Evolutionary conservation across 2,329 filamentous ascomycete genomes (phyloP), one percentile per base, ranked within the genome.

Genomic region (Diplocarpon mali): DNA sequence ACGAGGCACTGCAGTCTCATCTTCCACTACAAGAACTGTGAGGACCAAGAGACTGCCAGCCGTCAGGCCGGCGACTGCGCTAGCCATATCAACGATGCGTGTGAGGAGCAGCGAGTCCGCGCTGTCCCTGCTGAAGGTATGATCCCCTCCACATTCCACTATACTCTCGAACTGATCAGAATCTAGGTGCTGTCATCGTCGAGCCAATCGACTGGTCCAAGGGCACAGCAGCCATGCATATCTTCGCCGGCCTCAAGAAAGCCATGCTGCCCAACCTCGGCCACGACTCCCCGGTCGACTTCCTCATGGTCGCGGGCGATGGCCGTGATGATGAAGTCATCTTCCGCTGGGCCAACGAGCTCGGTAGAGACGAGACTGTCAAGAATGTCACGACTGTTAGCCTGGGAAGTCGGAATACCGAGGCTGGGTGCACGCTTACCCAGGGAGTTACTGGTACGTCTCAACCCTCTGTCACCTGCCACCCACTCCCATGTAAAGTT

Each of bases 31-130:
- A 84, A 85, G 61, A 80, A 80, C 42, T 82, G 84, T 1, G 83
- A 87, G 44, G 86, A 95, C 60, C 76, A 76, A 46, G 78, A 83
- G 41, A 74, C 76, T 17, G 89, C 89, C 0, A 72, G 76, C 46
- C 80, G 87, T 15, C 83, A 89, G 57, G 90, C 88, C 0, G 84
- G 83, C 15, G 90, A 96, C 61, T 94, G 88, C 59, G 87, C 87
- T 0, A 89, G 85, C 50, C 89, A 95, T 58, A 92, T 96, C 70
- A 96, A 96, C 60, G 89, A 95, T 60, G 85, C 87, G 0, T 95
- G 88, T 61, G 82, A 87, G 60, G 77, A 75, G 44, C 85, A 93
- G 64, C 76, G 80, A 28, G 83, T 96, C 4, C 86, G 88, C 59
- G 90, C 90, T 5, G 76, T 94, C 14, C 82, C 85, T 1, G 70